Evolutionary conservation across 331 rosid species (phyloP).

Genomic region (Quercus tomentella): DNA sequence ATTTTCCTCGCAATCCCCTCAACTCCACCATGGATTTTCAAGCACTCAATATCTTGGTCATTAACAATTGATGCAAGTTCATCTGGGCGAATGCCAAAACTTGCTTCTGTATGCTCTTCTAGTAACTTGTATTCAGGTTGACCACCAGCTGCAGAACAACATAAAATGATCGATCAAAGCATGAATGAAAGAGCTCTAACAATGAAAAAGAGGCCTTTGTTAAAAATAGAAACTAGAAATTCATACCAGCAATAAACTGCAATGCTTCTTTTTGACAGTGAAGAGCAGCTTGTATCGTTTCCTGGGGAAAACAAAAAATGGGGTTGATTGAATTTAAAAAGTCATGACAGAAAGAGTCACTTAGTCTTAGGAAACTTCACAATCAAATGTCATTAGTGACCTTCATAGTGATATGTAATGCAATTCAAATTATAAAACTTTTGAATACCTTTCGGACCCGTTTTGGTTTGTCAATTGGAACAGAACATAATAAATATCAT

Average conservation of each 20-base stretch:
- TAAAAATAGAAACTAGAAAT: not conserved
- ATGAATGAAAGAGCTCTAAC: not conserved
- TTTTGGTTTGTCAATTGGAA: too few relatives aligned
- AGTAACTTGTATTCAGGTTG: conserved; percentile 19
- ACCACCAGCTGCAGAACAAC: conserved; percentile 29
- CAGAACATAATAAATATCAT: too few relatives aligned
- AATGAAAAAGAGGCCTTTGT: not conserved
- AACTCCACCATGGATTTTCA: conserved; percentile 28
- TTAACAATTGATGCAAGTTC: conserved; percentile 39
- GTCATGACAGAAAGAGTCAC: not conserved
- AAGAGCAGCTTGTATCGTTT: conserved; percentile 43
- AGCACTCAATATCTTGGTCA: conserved; percentile 27
- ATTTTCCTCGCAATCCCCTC: conserved; percentile 33
- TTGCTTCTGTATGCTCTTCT: conserved; percentile 32
- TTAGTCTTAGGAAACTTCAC: not conserved
- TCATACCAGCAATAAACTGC: conserved; percentile 43
- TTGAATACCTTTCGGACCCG: too few relatives aligned
- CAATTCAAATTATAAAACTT: too few relatives aligned
- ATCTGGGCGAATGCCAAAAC: conserved; percentile 47
- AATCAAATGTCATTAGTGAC: not conserved
- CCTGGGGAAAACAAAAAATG: conserved; percentile 23
- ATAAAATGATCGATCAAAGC: not conserved
- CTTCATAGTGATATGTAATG: too few relatives aligned
- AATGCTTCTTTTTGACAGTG: conserved; percentile 40
- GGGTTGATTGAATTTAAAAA: not conserved